Evolutionary conservation across 2,329 filamentous ascomycete species (phyloP), one percentile per base, ranked within the genome.

Genomic region (Penicillium concentricum): DNA sequence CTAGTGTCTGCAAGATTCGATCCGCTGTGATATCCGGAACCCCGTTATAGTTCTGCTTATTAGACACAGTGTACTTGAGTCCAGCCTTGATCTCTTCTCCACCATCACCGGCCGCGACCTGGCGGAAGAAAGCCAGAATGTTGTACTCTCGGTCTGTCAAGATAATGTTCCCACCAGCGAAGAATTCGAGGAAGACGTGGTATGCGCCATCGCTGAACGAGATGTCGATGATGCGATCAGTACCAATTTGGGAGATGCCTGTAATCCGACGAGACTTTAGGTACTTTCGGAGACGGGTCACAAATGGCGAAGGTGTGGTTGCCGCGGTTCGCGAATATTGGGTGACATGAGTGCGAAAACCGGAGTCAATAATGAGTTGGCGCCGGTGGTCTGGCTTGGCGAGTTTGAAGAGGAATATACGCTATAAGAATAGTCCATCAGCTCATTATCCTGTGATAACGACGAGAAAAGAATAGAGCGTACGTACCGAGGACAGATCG

Each of bases 331-430:
- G 89, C 28, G 90, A 86, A 78, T 96, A 99, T 66, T 89, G 87
- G 32, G 94, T 97, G 57, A 97, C 81, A 72, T 99, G 94, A 74
- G 91, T 95, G 71, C 94, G 91, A 75, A 99, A 99, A 30, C 94
- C 94, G 1, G 91, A 94, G 73, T 99, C 94, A 67, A 99, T 86
- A 50, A 99, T 81, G 28, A 99, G 82, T 73, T 97, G 93, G 72
- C 94, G 88, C 75, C 92, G 92, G 64, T 88, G 84, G 69, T 93
- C 88, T 42, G 93, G 91, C 73, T 94, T 96, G 54, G 92, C 87
- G 71, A 99, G 94, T 72, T 97, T 97, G 75, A 99, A 84, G 26
- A 97, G 87, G 70, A 97, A 91, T 70, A 97, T 97, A 71, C 93
- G 92, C 79, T 83, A 41, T n/a, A 12, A 12, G 4, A 26, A n/a